phyloP scores from a whole-genome alignment of 768 basidiomycete species.

The Boletus subparvulus region DNA sequence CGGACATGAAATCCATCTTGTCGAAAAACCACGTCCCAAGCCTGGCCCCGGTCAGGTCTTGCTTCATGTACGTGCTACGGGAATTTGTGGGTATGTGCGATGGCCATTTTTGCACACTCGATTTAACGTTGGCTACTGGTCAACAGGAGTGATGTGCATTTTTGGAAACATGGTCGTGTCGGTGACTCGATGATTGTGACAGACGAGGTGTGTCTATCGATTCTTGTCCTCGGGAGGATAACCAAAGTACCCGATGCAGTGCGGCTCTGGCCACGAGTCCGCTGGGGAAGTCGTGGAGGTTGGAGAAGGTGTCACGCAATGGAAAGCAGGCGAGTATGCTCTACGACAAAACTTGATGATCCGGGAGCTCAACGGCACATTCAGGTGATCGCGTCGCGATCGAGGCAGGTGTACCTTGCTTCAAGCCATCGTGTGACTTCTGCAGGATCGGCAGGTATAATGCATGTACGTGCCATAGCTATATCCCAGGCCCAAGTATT shows the following conservation, averaged over 20 bases:
- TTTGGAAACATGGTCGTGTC: slow-evolving; percentile 69
- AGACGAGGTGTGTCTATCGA: slow-evolving; percentile 47
- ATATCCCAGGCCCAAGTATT: too few species aligned
- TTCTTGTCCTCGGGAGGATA: neutral
- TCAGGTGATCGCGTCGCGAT: slow-evolving; percentile 67
- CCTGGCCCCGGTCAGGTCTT: slow-evolving; percentile 67
- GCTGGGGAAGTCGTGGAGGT: slow-evolving; percentile 66
- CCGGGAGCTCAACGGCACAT: neutral
- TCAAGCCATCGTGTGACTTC: slow-evolving; percentile 56
- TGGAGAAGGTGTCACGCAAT: slow-evolving; percentile 63
- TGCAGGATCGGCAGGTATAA: slow-evolving; percentile 68
- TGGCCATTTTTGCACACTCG: neutral
- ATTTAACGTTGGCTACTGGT: neutral
- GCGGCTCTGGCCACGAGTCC: slow-evolving; percentile 69
- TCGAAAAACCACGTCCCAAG: slow-evolving; percentile 59
- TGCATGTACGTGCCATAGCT: slow-evolving; percentile 41
- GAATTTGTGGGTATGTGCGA: slow-evolving; percentile 60
- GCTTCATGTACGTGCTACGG: slow-evolving; percentile 64
- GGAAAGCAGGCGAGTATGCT: slow-evolving; percentile 50
- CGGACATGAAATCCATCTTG: slow-evolving; percentile 60
- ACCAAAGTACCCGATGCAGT: slow-evolving; percentile 35
- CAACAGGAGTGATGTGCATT: slow-evolving; percentile 66
- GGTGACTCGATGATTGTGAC: slow-evolving; percentile 71
- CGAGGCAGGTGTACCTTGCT: slow-evolving; percentile 69
- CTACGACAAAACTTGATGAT: neutral